Evolutionary conservation across 768 basidiomycete genomes (phyloP), one percentile per base, ranked within the genome.

Genomic region (Gelatoporia subvermispora): DNA sequence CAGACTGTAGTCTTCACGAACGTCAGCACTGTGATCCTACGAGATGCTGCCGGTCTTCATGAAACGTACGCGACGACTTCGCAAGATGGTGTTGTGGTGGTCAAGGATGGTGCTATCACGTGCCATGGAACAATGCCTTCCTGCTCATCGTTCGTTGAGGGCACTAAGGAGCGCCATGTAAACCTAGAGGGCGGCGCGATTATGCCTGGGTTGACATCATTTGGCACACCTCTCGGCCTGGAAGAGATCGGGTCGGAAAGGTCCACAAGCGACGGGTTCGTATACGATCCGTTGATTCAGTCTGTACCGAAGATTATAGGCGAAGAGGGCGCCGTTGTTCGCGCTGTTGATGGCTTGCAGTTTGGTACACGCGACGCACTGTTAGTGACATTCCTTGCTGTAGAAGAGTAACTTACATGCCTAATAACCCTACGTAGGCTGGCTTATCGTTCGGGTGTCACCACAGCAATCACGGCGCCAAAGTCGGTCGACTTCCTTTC

Each of bases 151-250:
- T 20, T 41, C 43, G 11, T 48, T 17, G 52, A 51, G 18, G 45
- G 47, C 40, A 51, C 51, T 18, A 57, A 62, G 0, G 65, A 67
- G 56, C 64, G 72, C 55, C 56, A 62, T 22, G 65, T 90, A 50
- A 73, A 90, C 64, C 64, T 92, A 24, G 69, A 78, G 49, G 83
- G 85, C n/a, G 89, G 88, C 5, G 73, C 78, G 2, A 72, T 85
- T 46, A 68, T 75, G 9, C 83, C 85, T 9, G 81, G 80, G 16
- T 66, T 86, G 17, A 67, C 80, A 28, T 76, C 79, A 15, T 83
- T 73, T 41, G 85, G 85, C 17, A 78, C 81, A 39, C 67, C 67
- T 18, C 62, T 93, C 8, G 90, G 88, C 2, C 61, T 89, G 36
- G 74, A 76, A 47, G 87, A 90, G 61, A 91, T 92, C 52, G 56